These are phyloP conservation scores for Penicillium sp. DNA, from an alignment of 2,329 filamentous ascomycete genomes.

Conservation along the genomic window DNA sequence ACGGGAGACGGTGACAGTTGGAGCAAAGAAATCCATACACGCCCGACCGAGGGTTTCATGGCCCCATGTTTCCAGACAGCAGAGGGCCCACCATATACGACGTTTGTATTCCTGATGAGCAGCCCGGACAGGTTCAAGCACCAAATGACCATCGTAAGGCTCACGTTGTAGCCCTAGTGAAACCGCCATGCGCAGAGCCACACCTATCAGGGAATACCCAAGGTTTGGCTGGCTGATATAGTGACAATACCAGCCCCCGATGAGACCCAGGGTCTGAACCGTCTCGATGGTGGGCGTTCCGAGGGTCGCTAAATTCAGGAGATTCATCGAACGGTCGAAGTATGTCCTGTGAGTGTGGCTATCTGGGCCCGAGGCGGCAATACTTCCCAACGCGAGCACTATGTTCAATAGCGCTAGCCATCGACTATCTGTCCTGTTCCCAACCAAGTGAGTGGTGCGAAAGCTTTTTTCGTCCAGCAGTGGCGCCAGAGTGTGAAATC, in stretches of 20 bases:
- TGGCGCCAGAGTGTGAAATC: slow-evolving; percentile 70
- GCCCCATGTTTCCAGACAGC: slow-evolving; percentile 73
- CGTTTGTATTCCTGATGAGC: slow-evolving; percentile 62
- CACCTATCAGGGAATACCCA: slow-evolving; percentile 71
- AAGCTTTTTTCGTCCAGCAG: slow-evolving; percentile 73
- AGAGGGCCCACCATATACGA: slow-evolving; percentile 73
- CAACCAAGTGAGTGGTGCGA: slow-evolving; percentile 63
- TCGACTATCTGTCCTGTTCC: slow-evolving; percentile 63
- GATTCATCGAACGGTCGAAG: slow-evolving; percentile 68
- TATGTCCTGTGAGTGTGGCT: slow-evolving; percentile 70
- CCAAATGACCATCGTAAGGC: slow-evolving; percentile 47
- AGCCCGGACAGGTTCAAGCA: slow-evolving; percentile 46
- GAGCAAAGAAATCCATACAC: slow-evolving; percentile 67
- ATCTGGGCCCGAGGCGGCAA: slow-evolving; percentile 62
- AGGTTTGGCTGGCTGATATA: slow-evolving; percentile 77
- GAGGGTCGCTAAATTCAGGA: slow-evolving; percentile 67
- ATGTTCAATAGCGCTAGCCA: slow-evolving; percentile 75
- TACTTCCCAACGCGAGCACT: slow-evolving; percentile 73
- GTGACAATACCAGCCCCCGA: slow-evolving; percentile 76
- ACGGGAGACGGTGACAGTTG: slow-evolving; percentile 64
- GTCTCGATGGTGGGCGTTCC: slow-evolving; percentile 72
- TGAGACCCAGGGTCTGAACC: slow-evolving; percentile 68
- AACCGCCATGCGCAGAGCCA: slow-evolving; percentile 70
- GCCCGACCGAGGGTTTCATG: slow-evolving; percentile 71
- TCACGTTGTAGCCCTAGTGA: slow-evolving; percentile 72